Percentiles rank a stretch among this genome's conserved stretches.
These are phyloP conservation scores for Lentinula novae-zelandiae DNA, from an alignment of 1,284 basidiomycete species.

Conservation along the genomic window DNA sequence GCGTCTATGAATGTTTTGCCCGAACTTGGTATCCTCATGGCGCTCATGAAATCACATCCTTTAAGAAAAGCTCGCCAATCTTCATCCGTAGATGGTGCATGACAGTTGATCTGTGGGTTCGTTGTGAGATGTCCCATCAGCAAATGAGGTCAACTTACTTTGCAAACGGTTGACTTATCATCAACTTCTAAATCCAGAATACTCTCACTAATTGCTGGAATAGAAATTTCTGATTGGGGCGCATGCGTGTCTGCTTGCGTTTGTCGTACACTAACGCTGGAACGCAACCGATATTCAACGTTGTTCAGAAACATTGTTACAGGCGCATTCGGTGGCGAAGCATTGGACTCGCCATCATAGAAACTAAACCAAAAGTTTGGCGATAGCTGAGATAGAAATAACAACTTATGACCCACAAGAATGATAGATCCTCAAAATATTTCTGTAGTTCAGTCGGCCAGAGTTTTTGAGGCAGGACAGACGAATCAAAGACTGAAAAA, in stretches of 20 bases:
- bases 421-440: slow-evolving; percentile 38
- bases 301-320: slow-evolving; percentile 38
- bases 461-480: slow-evolving; percentile 22
- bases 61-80: slow-evolving; percentile 52
- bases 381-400: background rate
- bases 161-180: slow-evolving; percentile 47
- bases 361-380: slow-evolving; percentile 25
- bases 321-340: slow-evolving; percentile 48
- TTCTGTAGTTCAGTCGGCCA: slow-evolving; percentile 40
- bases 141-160: slow-evolving; percentile 35
- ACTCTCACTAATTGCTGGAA: slow-evolving; percentile 37
- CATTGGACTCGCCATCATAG: slow-evolving; percentile 25
- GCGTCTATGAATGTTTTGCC: background rate
- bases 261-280: slow-evolving; percentile 48
- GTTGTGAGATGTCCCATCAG: slow-evolving; percentile 6
- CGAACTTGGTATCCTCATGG: slow-evolving; percentile 19
- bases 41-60: slow-evolving; percentile 45
- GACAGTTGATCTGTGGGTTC: slow-evolving; percentile 41
- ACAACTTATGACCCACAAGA: slow-evolving; percentile 37
- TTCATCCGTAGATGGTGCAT: slow-evolving; percentile 33
- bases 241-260: slow-evolving; percentile 29
- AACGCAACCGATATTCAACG: slow-evolving; percentile 45
- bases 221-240: slow-evolving; percentile 8
- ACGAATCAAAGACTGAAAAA: slow-evolving; percentile 37
- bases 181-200: slow-evolving; percentile 53